A percentile compares a stretch with the other conserved stretches of the same genome.
phyloP scores from a whole-genome alignment of 768 basidiomycete genomes.

The Calocera cornea region DNA sequence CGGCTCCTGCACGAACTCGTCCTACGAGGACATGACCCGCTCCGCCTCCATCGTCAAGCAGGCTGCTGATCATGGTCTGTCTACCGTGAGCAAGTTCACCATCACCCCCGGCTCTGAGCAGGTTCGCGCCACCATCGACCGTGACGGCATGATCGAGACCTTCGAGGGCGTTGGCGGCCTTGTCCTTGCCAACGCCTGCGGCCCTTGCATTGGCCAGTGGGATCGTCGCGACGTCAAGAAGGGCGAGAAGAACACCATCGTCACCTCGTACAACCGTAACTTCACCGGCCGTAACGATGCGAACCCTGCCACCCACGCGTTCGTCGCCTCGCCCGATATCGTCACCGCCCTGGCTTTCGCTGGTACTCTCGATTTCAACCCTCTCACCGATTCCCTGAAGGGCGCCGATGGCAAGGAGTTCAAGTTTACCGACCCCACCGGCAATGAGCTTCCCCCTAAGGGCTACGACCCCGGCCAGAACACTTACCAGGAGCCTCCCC shows the following conservation, averaged over 20 bases:
- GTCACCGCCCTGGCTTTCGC: slow-evolving; percentile 96
- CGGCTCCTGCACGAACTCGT: slow-evolving; percentile 99
- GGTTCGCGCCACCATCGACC: slow-evolving; percentile 91
- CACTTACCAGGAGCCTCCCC: slow-evolving; percentile 92
- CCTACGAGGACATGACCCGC: slow-evolving; percentile 99
- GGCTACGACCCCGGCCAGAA: slow-evolving; percentile 96
- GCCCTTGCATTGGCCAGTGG: slow-evolving; percentile 99
- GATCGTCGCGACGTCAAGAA: slow-evolving; percentile 93
- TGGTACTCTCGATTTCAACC: slow-evolving; percentile 92
- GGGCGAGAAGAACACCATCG: slow-evolving; percentile 94
- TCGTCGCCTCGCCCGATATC: slow-evolving; percentile 85
- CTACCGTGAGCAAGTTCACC: slow-evolving; percentile 87
- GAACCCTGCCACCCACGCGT: slow-evolving; percentile 96
- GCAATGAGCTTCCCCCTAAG: slow-evolving; percentile 82
- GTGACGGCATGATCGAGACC: slow-evolving; percentile 81
- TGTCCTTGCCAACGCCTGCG: slow-evolving; percentile 96
- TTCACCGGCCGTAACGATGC: slow-evolving; percentile 99
- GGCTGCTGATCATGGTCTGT: slow-evolving; percentile 74
- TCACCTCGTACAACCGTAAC: slow-evolving; percentile 99
- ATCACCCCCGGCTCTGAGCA: slow-evolving; percentile 98
- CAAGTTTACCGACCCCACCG: slow-evolving; percentile 88
- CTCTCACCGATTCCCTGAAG: slow-evolving; percentile 73
- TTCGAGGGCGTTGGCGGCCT: slow-evolving; percentile 83
- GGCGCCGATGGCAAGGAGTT: slow-evolving; percentile 91
- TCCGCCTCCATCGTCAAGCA: slow-evolving; percentile 87